Evolutionary conservation across 768 basidiomycete species (phyloP), one percentile per base, ranked within the genome.

Genomic region (Suillus brevipes): DNA sequence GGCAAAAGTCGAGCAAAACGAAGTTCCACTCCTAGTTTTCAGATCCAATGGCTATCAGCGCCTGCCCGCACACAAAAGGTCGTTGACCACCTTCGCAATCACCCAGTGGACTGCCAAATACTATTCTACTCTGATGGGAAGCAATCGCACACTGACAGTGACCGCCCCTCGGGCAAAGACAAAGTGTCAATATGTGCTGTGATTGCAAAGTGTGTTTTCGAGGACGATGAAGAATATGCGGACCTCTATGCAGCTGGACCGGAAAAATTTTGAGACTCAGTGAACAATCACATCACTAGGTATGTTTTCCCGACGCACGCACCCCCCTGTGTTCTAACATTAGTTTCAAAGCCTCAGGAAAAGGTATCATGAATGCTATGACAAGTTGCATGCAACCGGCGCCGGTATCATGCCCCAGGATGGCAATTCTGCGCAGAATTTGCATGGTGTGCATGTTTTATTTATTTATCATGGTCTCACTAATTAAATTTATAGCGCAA

Each of bases 151-250:
- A 12, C 23, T 61, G 40, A 61, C 18, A 14, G 57, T 47, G 60
- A 62, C 43, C 49, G 20, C 47, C 65, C 52, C 47, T 65, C 60
- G 56, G 65, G 65, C 36, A 65, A 62, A 36, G 62, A 62, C 28
- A 65, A 62, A 53, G 62, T 61, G 23, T 53, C 61, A 7, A 34
- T 65, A 6, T 10, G 43, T 20, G 61, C 61, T 10, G 55, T 25
- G 4, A 65, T 65, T 20, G 53, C 65, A n/a, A 49, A 49, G 18
- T 60, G 62, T 13, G 62, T 65, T 20, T 62, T 62, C 37, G 42
- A 56, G 49, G 8, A 40, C 7, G 37, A 65, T 62, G 28, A 38
- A 25, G 37, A 23, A 6, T 56, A 65, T 47, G 28, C 31, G 12
- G 23, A 7, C 7, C 1, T n/a, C 20, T 62, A 65, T 62, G 60